phyloP scores from a whole-genome alignment of 306 rosid species.

The Cucurbita moschata region DNA sequence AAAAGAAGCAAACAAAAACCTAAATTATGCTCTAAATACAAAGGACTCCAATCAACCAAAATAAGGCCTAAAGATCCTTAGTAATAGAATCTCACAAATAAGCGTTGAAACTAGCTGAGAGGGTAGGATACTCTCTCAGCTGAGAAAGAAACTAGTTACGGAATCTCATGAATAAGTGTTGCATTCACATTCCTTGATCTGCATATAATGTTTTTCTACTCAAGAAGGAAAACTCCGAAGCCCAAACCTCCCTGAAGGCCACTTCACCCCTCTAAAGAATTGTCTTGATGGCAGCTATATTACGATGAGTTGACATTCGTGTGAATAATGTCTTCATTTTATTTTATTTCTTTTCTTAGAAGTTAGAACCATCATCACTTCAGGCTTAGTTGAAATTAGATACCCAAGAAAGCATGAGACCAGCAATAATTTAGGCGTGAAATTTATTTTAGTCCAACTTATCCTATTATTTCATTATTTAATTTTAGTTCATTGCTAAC shows the following conservation, averaged over 20 bases:
- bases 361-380: not conserved
- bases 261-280: no score
- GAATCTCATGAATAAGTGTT: not conserved
- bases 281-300: no score
- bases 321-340: not conserved
- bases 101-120: no score
- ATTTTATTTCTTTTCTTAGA: not conserved
- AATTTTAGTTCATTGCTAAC: not conserved
- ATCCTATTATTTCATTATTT: not conserved
- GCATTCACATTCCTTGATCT: not conserved
- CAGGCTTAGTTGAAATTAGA: conserved; percentile 50
- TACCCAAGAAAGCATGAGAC: conserved; percentile 13
- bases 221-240: not conserved
- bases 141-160: no score
- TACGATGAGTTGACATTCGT: not conserved
- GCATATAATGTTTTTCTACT: not conserved
- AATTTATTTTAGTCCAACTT: no score
- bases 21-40: not conserved
- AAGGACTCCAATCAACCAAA: not conserved
- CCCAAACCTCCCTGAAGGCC: no score
- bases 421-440: no score
- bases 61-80: not conserved
- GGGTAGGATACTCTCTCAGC: no score
- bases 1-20: not conserved
- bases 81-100: not conserved